A percentile compares a stretch with the other conserved stretches of the same genome.
Conservation (phyloP, 441 rosid genomes). For the Flueggea neowawraea region DNA sequence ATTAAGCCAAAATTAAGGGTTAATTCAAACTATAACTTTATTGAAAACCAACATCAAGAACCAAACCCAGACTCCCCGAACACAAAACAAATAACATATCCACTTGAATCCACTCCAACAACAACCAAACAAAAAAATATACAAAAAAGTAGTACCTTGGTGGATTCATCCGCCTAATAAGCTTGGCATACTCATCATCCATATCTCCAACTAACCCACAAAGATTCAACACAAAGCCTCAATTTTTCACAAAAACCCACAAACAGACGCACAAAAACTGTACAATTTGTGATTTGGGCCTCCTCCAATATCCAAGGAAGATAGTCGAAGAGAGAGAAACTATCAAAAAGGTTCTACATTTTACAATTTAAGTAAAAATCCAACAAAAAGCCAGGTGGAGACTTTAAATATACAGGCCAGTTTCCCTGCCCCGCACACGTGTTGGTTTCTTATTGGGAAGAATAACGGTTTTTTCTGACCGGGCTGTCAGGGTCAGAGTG, state of each 20-base stretch:
- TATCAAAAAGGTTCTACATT: no score
- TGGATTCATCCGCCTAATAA: slow-evolving; percentile 74
- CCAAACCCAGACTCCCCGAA: slow-evolving; percentile 4
- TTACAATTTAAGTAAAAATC: no score
- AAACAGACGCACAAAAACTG: not conserved
- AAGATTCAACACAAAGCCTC: not conserved
- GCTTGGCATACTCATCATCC: slow-evolving; percentile 75
- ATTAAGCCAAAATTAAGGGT: no score
- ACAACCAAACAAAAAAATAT: not conserved
- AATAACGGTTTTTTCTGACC: no score
- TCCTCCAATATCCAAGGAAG: slow-evolving; percentile 43
- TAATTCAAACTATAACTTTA: not conserved
- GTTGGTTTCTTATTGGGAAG: no score
- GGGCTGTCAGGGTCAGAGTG: no score
- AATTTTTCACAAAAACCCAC: slow-evolving; percentile 1
- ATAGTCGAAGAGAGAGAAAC: no score
- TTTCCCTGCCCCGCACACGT: no score
- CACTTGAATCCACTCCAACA: no score
- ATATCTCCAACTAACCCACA: slow-evolving; percentile 15
- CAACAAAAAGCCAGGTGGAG: no score
- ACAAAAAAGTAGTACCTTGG: slow-evolving; percentile 44
- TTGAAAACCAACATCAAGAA: not conserved
- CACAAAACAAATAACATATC: no score
- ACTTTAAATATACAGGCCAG: no score
- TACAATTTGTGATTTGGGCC: not conserved